phyloP scores from a whole-genome alignment of 371 early-diverging fungal genomes.

The Mucor mucedo region DNA sequence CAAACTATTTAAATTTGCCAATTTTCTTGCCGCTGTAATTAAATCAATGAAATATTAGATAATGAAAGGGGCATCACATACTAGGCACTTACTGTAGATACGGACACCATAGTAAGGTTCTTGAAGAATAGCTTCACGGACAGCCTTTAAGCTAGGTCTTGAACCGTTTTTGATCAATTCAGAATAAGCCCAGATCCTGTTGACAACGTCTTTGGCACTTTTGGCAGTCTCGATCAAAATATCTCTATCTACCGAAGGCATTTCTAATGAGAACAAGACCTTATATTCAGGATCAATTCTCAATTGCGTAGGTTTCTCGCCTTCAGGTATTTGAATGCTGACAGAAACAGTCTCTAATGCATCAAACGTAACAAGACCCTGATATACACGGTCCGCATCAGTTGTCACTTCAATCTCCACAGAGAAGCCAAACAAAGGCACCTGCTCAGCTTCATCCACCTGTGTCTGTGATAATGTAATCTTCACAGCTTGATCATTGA shows the following conservation, averaged over 20 bases:
- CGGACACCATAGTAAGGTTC: slow-evolving; percentile 62
- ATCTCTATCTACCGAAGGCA: slow-evolving; percentile 50
- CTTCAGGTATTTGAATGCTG: slow-evolving; percentile 20
- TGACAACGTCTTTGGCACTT: slow-evolving; percentile 30
- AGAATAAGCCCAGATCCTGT: slow-evolving; percentile 52
- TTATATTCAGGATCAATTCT: slow-evolving; percentile 60
- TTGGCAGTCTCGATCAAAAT: slow-evolving; percentile 51
- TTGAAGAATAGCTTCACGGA: slow-evolving; percentile 27
- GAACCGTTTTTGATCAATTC: slow-evolving; percentile 51
- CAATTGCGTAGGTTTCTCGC: slow-evolving; percentile 37
- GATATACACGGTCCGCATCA: slow-evolving; percentile 31
- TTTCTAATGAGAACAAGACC: slow-evolving; percentile 48
- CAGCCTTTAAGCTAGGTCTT: slow-evolving; percentile 45
- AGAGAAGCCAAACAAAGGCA: slow-evolving; percentile 57
- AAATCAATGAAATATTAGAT: background rate
- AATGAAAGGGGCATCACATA: too few species aligned
- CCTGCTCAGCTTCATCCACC: slow-evolving; percentile 32
- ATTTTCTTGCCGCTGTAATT: slow-evolving; percentile 32
- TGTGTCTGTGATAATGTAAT: slow-evolving; percentile 61
- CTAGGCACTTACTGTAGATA: slow-evolving; percentile 21
- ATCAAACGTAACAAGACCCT: slow-evolving; percentile 35
- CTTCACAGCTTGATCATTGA: slow-evolving; percentile 27
- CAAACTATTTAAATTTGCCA: slow-evolving; percentile 40
- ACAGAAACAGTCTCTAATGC: slow-evolving; percentile 24
- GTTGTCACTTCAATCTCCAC: slow-evolving; percentile 56